Base-by-base conservation (phyloP, 345 rosid species). In the Odontarrhena argentea region DNA sequence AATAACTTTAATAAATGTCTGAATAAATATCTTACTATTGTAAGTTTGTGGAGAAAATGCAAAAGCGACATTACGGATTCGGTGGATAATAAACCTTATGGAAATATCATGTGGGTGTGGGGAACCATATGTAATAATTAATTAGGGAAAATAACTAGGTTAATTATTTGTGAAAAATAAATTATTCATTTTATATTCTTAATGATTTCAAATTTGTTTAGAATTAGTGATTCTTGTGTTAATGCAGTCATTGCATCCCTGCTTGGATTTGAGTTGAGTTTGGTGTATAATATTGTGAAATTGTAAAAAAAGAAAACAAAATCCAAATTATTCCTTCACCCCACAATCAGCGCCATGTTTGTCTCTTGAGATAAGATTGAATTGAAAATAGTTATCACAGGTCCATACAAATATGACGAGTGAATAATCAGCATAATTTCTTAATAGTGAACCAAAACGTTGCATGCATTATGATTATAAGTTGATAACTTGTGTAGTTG, bases 1-100 rank as follows among this genome's bases (percentile, higher is more conserved):
- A 52, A 2, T 51, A 3, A 8, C 1, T 22, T 12, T 14, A 58
- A 60, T 52, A 60, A 51, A 32, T 11, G 42, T 37, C 4, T 46
- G 22, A 37, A 40, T 47, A 63, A 55, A 71, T 71, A 53, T 53
- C 63, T 64, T 35, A 8, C 38, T 71, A 30, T 49, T 37, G 42
- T 59, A 49, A 65, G 45, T 32, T 42, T 72, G 58, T 1, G 42
- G 24, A 43, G 24, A 10, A 50, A 43, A 70, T 70, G 40, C 41
- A 73, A 73, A 66, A 65, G 71, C 53, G 71, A 64, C 57, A 15
- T 51, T 41, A 52, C 15, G 64, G 65, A 65, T 72, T 72, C 60
- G 65, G 66, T 56, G 70, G 63, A 63, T 49, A 47, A 48, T 52
- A 71, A 55, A 45, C 47, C 53, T 47, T 34, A 60, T 6, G 50